Conservation (phyloP, 192 early-diverging fungal species). For the Backusella tarrabulga region DNA sequence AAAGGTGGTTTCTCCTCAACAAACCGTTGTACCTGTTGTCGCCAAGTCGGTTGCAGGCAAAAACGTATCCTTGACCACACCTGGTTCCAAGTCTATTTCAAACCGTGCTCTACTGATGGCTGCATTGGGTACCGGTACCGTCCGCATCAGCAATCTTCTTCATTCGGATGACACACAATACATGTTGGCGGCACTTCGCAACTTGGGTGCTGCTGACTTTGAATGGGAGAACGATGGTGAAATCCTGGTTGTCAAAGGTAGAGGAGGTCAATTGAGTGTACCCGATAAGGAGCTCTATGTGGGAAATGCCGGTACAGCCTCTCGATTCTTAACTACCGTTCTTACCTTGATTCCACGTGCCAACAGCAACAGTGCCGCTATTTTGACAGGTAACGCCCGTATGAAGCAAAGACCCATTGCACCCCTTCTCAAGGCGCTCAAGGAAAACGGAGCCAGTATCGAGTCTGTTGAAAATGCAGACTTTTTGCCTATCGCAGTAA, state of each 20-base stretch:
- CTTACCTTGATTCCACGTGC: conserved; percentile 67
- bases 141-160: conserved; percentile 81
- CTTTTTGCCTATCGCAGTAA: conserved; percentile 83
- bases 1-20: conserved; percentile 75
- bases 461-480: conserved; percentile 78
- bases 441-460: conserved; percentile 75
- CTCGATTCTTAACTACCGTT: conserved; percentile 91
- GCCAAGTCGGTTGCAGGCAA: conserved; percentile 36
- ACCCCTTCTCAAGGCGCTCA: conserved; percentile 83
- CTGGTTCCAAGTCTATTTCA: conserved; percentile 97
- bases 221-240: conserved; percentile 93
- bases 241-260: conserved; percentile 82
- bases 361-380: conserved; percentile 38
- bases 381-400: conserved; percentile 93
- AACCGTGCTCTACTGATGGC: conserved; percentile 94
- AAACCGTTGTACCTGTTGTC: conserved; percentile 62
- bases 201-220: conserved; percentile 82
- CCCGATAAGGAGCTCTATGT: conserved; percentile 84
- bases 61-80: conserved; percentile 66
- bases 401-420: conserved; percentile 98
- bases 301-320: conserved; percentile 97
- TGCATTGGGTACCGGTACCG: conserved; percentile 80
- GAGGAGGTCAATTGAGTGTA: conserved; percentile 70
- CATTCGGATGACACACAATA: conserved; percentile 98
- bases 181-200: conserved; percentile 89